Base-by-base conservation (phyloP, 2,329 filamentous ascomycete genomes). In the Colletotrichum sojae region DNA sequence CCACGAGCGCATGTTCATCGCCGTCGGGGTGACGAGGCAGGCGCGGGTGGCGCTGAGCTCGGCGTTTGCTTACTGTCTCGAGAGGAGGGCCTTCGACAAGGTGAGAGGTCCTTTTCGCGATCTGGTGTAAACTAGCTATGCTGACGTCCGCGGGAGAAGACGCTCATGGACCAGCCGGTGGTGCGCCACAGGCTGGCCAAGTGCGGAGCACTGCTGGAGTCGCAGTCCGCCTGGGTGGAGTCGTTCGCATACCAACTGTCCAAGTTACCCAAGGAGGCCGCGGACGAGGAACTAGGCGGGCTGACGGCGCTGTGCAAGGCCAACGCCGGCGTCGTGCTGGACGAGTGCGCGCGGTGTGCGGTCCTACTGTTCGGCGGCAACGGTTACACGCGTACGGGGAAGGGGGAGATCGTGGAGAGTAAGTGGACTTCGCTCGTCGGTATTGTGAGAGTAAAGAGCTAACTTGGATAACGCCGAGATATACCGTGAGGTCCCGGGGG, bases 351-450 rank as follows among this genome's bases (percentile, higher is more conserved):
- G 4, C 87, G 91, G 73, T 89, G 86, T 62, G 91, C 92, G 1
- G 86, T 93, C 54, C 78, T 94, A 63, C 78, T 94, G 25, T 94
- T 94, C 77, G 92, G 92, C 4, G 92, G 92, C 2, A 92, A 91
- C 75, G 92, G 92, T 0, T 93, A 89, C 73, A 93, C 92, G 0
- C 86, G 85, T 70, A 86, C 85, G 13, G 92, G 92, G 0, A 89
- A 91, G 77, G 92, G 92, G 20, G 91, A 93, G 78, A 81, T 93
- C 71, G 86, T 89, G 39, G 91, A 94, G 78, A 88, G 90, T 88
- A 82, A 84, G 87, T 88, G 52, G 62, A 48, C 55, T 18, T 8
- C 9, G 27, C 27, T 31, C 9, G 6, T 31, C 6, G 8, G 6
- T 31, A 31, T 10, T 6, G 8, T 31, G 2, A 31, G 27, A 31